Percentiles rank a stretch among this genome's conserved stretches.
These are phyloP conservation scores for Grosmannia penicillata DNA, from an alignment of 2,329 filamentous ascomycete genomes.

Conservation along the genomic window DNA sequence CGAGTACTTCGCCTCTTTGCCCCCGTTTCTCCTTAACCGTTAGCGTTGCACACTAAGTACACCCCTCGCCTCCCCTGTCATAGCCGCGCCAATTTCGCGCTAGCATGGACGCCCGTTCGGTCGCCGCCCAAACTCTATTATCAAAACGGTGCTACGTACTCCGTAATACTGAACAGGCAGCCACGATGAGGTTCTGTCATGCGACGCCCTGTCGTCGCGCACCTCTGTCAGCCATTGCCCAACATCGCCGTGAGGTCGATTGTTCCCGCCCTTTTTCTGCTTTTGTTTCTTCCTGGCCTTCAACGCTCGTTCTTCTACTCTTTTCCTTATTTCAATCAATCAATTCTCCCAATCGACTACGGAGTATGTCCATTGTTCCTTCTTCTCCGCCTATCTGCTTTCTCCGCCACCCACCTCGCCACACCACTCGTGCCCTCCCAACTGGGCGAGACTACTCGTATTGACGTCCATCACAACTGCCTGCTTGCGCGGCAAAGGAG, in stretches of 20 bases:
- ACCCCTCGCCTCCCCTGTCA: slow-evolving; percentile 4
- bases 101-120: slow-evolving; percentile 4
- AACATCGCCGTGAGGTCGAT: not conserved
- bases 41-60: not conserved
- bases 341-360: not conserved
- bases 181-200: slow-evolving; percentile 9
- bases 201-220: slow-evolving; percentile 9
- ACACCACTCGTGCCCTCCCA: slow-evolving; percentile 9
- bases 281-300: not conserved
- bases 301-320: not conserved
- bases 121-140: slow-evolving; percentile 8
- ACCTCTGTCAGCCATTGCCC: slow-evolving; percentile 3
- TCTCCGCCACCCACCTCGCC: slow-evolving; percentile 5
- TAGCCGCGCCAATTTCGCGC: slow-evolving; percentile 8
- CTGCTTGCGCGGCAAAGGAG: too few species aligned
- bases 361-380: not conserved
- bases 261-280: too few species aligned
- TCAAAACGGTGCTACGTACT: too few species aligned
- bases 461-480: too few species aligned
- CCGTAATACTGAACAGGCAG: slow-evolving; percentile 11
- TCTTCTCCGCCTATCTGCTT: not conserved
- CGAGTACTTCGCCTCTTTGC: too few species aligned
- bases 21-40: not conserved
- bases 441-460: slow-evolving; percentile 2
- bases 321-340: not conserved